Evolutionary conservation across 2,329 filamentous ascomycete species (phyloP).

Genomic region (Hymenoscyphus repandus): DNA sequence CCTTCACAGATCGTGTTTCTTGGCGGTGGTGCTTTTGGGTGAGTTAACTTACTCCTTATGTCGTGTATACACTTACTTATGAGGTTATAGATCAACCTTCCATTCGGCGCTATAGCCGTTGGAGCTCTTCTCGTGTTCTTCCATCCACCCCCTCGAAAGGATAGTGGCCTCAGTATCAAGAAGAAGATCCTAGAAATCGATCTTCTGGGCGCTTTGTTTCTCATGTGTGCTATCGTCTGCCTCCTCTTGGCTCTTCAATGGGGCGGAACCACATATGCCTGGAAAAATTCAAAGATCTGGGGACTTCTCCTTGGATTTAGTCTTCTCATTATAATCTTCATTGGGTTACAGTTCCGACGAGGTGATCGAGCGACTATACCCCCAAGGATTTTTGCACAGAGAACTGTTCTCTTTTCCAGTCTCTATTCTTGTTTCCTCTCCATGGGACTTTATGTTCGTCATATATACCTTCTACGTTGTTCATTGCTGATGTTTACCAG

Average conservation of each 20-base stretch:
- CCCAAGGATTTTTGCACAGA: conserved; percentile 38
- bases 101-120: conserved; percentile 37
- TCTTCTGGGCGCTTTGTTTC: conserved; percentile 39
- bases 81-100: conserved; percentile 35
- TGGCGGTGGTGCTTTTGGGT: conserved; percentile 39
- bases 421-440: conserved; percentile 32
- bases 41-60: conserved; percentile 24
- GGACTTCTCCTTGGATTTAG: conserved; percentile 39
- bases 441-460: conserved; percentile 29
- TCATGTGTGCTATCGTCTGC: conserved; percentile 41
- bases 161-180: conserved; percentile 29
- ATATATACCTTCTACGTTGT: conserved; percentile 32
- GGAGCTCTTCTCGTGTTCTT: conserved; percentile 39
- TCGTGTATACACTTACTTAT: background rate
- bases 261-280: conserved; percentile 40
- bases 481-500: conserved; percentile 8
- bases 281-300: conserved; percentile 39
- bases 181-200: conserved; percentile 43
- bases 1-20: conserved; percentile 35
- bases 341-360: conserved; percentile 36
- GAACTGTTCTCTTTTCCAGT: conserved; percentile 33
- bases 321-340: conserved; percentile 34
- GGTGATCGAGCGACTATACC: conserved; percentile 48
- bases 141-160: conserved; percentile 34
- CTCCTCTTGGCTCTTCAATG: conserved; percentile 44